Evolutionary conservation across 176 grass and related monocot genomes (phyloP), one percentile per base, ranked within the genome.

Genomic region (Phoenix roebelenii): DNA sequence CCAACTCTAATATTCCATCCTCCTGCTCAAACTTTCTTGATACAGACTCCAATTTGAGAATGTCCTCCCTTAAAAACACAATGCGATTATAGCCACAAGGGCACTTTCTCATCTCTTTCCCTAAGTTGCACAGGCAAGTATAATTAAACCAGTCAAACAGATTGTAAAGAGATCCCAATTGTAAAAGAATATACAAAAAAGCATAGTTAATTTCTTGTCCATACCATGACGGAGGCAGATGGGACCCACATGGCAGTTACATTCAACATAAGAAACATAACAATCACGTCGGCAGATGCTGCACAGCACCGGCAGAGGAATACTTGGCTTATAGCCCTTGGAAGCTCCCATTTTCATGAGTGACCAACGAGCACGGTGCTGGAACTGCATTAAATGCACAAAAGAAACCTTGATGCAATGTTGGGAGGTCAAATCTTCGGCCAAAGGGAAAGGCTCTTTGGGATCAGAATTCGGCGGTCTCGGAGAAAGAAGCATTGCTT

Each of bases 141-240:
- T 17, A 18, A 58, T 51, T n/a, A 18, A 59, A 62, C 15, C 7
- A 62, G 50, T 54, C 23, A 23, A 55, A 54, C 20, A 16, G 35
- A 61, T 12, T 53, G 1, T 16, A 25, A 3, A 54, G 7, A 44
- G 17, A 55, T n/a, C 35, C 7, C 15, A 3, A 18, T 55, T 6
- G 28, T 6, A 16, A 54, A 63, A 63, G 51, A 22, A 64, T 22
- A 23, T 25, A 2, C 14, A 35, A 49, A 15, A 44, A 25, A 62
- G 18, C 17, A 3, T 54, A 14, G 35, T 44, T 44, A 12, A 44
- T 70, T 52, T 72, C 3, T 54, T 60, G 25, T 44, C 32, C 83
- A 63, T 98, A 98, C 94, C 94, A 4, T 98, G 94, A 71, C 80
- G 79, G 50, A 98, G 76, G 71, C 94, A 98, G 57, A 92, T 75